Conservation (phyloP, 108 stramenopile genomes). For the Skeletonema tropicum region DNA sequence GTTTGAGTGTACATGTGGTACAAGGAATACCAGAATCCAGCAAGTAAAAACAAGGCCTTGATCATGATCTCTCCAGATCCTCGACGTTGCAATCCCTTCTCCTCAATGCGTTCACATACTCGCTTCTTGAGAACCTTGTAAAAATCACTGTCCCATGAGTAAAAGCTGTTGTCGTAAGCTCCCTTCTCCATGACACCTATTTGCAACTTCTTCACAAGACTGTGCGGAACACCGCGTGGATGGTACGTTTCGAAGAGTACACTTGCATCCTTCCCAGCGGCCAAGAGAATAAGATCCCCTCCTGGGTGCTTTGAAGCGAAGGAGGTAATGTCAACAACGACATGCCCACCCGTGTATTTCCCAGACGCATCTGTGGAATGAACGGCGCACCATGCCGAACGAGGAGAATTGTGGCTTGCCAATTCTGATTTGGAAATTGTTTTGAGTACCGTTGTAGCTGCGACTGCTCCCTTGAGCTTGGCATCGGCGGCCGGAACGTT, state of each 20-base stretch:
- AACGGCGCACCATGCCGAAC: constrained; percentile 43
- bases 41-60: constrained; percentile 53
- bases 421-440: constrained; percentile 39
- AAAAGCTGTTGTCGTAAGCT: constrained; percentile 30
- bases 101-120: constrained; percentile 44
- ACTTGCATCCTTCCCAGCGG: constrained; percentile 58
- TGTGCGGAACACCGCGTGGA: constrained; percentile 41
- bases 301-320: constrained; percentile 57
- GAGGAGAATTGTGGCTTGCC: constrained; percentile 32
- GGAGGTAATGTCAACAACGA: constrained; percentile 51
- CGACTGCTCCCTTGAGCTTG: neutral
- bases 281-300: constrained; percentile 59
- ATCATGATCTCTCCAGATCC: constrained; percentile 51
- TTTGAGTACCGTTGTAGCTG: neutral
- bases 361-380: constrained; percentile 17
- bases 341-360: neutral
- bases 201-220: constrained; percentile 41
- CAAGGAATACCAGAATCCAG: constrained; percentile 55
- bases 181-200: constrained; percentile 41
- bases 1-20: constrained; percentile 40
- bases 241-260: constrained; percentile 64
- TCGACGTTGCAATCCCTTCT: constrained; percentile 30
- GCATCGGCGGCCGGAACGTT: neutral
- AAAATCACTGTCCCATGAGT: constrained; percentile 56
- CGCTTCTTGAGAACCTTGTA: constrained; percentile 43